A percentile compares a stretch with the other conserved stretches of the same genome.
phyloP scores from a whole-genome alignment of 139 green algal species.

The Ettlia oleoabundans region DNA sequence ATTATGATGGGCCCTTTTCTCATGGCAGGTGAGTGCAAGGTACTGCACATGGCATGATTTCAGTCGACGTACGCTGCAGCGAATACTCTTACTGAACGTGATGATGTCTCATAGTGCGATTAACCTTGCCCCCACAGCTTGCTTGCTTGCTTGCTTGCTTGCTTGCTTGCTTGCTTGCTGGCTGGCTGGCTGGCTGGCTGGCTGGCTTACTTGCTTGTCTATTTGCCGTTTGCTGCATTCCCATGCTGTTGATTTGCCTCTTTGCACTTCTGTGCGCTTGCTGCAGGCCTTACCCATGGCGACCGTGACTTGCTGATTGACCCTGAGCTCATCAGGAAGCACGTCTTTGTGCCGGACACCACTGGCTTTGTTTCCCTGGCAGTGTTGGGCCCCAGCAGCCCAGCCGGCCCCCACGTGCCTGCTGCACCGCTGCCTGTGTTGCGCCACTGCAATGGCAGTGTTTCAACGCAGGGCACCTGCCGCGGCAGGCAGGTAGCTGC shows the following conservation, averaged over 20 bases:
- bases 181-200: too few relatives aligned
- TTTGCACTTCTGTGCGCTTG: too few relatives aligned
- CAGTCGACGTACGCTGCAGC: too few relatives aligned
- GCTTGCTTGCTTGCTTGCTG: too few relatives aligned
- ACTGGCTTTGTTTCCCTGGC: slow-evolving; percentile 17
- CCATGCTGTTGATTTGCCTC: too few relatives aligned
- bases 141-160: too few relatives aligned
- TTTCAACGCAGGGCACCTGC: not conserved
- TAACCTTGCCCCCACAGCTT: too few relatives aligned
- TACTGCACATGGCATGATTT: not conserved
- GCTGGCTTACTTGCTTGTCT: not conserved
- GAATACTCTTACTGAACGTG: too few relatives aligned
- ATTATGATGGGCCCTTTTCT: slow-evolving; percentile 50
- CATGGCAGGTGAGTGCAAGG: slow-evolving; percentile 36
- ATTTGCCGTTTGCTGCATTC: too few relatives aligned
- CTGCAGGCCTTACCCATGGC: slow-evolving; percentile 45
- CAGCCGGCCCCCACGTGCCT: not conserved
- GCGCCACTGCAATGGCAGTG: not conserved
- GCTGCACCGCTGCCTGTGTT: not conserved
- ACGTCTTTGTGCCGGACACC: not conserved
- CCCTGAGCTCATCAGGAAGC: slow-evolving; percentile 5
- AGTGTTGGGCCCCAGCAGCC: not conserved
- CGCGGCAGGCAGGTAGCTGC: not conserved
- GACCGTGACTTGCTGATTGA: slow-evolving; percentile 22
- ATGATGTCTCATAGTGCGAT: too few relatives aligned